Evolutionary conservation across 2,329 filamentous ascomycete genomes (phyloP), one percentile per base, ranked within the genome.

Genomic region (Xylariaceae sp.): DNA sequence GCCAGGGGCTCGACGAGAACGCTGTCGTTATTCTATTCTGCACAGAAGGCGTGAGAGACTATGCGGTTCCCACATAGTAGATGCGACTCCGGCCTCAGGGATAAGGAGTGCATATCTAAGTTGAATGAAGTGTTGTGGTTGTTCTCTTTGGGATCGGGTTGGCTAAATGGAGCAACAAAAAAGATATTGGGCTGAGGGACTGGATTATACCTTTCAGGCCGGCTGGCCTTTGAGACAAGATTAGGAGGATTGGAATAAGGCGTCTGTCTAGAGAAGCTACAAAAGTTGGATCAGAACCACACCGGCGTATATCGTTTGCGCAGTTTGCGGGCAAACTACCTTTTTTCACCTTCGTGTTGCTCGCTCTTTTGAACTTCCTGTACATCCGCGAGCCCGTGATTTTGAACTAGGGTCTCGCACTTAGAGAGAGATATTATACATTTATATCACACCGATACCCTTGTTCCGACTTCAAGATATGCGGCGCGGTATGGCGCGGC

Each of bases 21-120:
- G 80, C 84, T 0, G 77, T 85, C 0, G 78, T 90, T 0, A 79
- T 91, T 0, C 70, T 91, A 1, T 79, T 89, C 48, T 86, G 82
- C 62, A 91, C 88, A 0, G 87, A 89, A 69, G 86, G 86, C 0
- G 66, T 68, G 7, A 77, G 87, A 44, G 75, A 79, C 1, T 88
- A 89, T 62, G 53, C 65, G 0, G 59, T 70, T 8, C 82, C 82
- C 0, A 47, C 53, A 34, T 67, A 30, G 23, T 30, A 56, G 59
- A 15, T 30, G 11, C 37, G 51, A 13, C 42, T 39, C 52, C 52
- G 30, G 13, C 34, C 34, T 53, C 17, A 47, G 7, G 51, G 55
- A 58, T 58, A 44, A 54, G 58, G 53, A 51, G 37, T 54, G 45
- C 51, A 49, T 30, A 13, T 49, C 17, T 49, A 49, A 5, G 23